Evolutionary conservation across 768 basidiomycete genomes (phyloP), one percentile per base, ranked within the genome.

Genomic region (Chlorophyllum brunneum): DNA sequence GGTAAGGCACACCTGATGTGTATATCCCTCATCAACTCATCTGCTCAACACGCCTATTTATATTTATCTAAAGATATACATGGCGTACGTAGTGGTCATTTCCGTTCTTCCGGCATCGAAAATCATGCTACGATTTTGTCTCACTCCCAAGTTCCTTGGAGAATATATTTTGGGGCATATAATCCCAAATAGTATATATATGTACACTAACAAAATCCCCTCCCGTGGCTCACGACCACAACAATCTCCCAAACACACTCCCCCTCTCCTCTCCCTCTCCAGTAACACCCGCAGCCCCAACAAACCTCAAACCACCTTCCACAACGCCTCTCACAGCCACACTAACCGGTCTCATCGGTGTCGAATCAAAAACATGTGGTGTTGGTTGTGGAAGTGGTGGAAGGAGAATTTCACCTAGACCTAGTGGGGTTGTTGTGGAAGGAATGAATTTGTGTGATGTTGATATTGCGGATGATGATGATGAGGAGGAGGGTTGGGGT

Each of bases 361-460:
- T 76, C 15, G 83, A 80, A 63, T 92, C 89, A 58, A 79, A 89
- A 1, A 88, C 84, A 65, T 92, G 88, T 7, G 88, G 86, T 54
- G 81, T 85, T 2, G 89, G 88, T 63, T 90, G 87, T 5, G 76
- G 72, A n/a, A 91, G 72, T 11, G 48, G 48, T 20, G 48, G 48
- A 7, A 49, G 22, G 1, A 49, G 27, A 20, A 49, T 30, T n/a
- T 49, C 48, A 22, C 48, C 48, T 2, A 40, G 27, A 5, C 38
- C 48, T 13, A 40, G 16, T 5, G 48, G 3, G 1, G n/a, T 9
- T 29, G 26, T 7, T 27, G 36, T 29, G n/a, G 26, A 15, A 4
- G 46, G 38, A 24, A 38, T 44, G 24, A 44, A 44, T 36, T 24
- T 52, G 20, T 43, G 41, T n/a, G 41, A 27, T 30, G 41, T 37